Evolutionary conservation across 2,329 filamentous ascomycete genomes (phyloP).

Genomic region (Botrytis porri): DNA sequence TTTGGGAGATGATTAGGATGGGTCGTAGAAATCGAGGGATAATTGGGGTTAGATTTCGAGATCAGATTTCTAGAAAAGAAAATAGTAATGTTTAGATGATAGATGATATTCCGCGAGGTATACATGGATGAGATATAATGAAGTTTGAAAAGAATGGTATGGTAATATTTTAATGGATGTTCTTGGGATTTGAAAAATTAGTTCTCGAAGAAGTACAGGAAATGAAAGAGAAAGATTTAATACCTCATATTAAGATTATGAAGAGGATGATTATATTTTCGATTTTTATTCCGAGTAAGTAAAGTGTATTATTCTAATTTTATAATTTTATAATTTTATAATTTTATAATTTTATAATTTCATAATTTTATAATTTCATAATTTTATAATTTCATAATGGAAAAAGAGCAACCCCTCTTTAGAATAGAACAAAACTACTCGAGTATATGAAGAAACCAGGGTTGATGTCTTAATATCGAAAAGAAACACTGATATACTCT

Average conservation of each 20-base stretch:
- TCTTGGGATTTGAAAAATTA: background rate
- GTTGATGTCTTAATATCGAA: background rate
- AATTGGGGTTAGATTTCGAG: background rate
- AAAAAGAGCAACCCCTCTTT: background rate
- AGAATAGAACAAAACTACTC: background rate
- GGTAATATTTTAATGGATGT: background rate
- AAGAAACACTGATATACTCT: background rate
- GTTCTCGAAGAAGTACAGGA: background rate
- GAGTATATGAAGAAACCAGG: background rate
- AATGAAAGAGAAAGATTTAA: too few species aligned
- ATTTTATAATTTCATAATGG: background rate
- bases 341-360: too few species aligned
- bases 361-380: too few species aligned
- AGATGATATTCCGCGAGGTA: background rate
- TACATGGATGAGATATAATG: background rate
- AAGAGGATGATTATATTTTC: background rate
- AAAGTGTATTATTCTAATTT: background rate
- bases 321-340: too few species aligned
- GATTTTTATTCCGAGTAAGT: background rate
- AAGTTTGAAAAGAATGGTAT: background rate
- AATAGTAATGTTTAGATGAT: background rate
- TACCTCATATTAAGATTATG: background rate
- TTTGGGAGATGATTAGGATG: background rate
- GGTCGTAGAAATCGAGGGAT: background rate
- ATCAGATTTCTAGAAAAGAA: too few species aligned